Conservation (phyloP, 2,329 filamentous ascomycete genomes). For the Penicillium olsonii region DNA sequence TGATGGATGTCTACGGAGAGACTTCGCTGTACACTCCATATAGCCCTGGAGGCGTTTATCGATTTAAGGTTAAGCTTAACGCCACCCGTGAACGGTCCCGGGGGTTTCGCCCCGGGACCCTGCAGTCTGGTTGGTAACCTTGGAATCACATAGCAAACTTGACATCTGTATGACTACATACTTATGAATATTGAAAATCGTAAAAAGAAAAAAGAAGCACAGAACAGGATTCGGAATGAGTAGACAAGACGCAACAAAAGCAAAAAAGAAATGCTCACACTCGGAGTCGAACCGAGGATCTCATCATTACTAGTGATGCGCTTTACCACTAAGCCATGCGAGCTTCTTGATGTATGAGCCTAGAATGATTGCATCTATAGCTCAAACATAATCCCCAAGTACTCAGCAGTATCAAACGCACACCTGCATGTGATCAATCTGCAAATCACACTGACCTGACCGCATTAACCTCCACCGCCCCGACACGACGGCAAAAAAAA, state of each 20-base stretch:
- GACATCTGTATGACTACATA: too few relatives aligned
- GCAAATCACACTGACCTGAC: neutral
- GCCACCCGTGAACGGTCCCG: too few relatives aligned
- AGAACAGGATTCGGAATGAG: neutral
- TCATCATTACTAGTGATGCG: neutral
- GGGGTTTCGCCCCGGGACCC: too few relatives aligned
- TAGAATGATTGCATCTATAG: neutral
- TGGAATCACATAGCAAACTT: too few relatives aligned
- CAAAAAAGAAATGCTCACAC: neutral
- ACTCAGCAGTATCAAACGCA: too few relatives aligned
- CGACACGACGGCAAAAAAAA: conserved; percentile 2
- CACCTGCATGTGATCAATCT: too few relatives aligned
- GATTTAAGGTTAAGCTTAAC: too few relatives aligned
- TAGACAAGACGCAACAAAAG: neutral
- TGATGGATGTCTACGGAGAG: too few relatives aligned
- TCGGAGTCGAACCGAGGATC: neutral
- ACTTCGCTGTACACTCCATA: too few relatives aligned
- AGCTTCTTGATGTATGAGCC: neutral
- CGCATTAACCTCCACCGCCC: neutral
- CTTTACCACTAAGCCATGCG: neutral
- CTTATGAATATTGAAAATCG: too few relatives aligned
- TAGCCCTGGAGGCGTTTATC: too few relatives aligned
- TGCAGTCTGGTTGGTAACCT: too few relatives aligned
- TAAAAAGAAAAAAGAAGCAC: neutral
- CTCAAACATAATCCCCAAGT: neutral